Evolutionary conservation across 805 yeast genomes (phyloP), one percentile per base, ranked within the genome.

Genomic region (Cyberlindnera euphorbiiphila): DNA sequence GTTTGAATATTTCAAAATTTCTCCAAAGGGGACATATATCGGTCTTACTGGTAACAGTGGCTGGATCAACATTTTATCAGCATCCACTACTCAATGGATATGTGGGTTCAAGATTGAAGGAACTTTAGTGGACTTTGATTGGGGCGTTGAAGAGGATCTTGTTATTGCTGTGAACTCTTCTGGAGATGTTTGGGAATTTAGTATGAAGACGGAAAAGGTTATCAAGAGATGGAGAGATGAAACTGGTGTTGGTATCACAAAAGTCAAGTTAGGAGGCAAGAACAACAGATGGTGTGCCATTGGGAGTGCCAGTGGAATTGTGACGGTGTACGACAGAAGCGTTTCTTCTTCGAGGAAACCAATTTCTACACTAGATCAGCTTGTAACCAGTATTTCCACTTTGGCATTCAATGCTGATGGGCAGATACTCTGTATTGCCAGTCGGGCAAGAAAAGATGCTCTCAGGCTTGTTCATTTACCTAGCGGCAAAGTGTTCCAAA

Each of bases 181-280:
- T 13, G 97, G 98, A 30, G 94, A 87, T 45, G 75, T 93, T 3
- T 89, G 95, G 93, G 96, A 87, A 54, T 93, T 86, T 65, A 71
- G 74, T 44, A 56, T 78, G 32, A 63, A 61, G 5, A 60, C 63
- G 3, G 70, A 74, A 25, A 65, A 72, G 45, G 71, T 86, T 13
- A 38, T 72, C 3, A 68, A 70, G 41, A 76, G 78, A 53, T 93
- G 98, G 98, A 70, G 71, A 30, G 98, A 93, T 57, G 82, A 78
- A 31, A 80, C 89, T 14, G 95, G 95, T 20, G 70, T 85, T 22
- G 95, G 95, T 16, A 76, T 87, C 36, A 88, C 98, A 1, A 74
- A 71, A 42, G 63, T 93, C 17, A 79, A 77, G 36, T 62, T 85
- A 16, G 94, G 94, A 11, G 88, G 88, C 34, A 60, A 65, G 29